These are phyloP conservation scores for Cymbidium sinense DNA, from an alignment of 106 monocot genomes.

Conservation along the genomic window DNA sequence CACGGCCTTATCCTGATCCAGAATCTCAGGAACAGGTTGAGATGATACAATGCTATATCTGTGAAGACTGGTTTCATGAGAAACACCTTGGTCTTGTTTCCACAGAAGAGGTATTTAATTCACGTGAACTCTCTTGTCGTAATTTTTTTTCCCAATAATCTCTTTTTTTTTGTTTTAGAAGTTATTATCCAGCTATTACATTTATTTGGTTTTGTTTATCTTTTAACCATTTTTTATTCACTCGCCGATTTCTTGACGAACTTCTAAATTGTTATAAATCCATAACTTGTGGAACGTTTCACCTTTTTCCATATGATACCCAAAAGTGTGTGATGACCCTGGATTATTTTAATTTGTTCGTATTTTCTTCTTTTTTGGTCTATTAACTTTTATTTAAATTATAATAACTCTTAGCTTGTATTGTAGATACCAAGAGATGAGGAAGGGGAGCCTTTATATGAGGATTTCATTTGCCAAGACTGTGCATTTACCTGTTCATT, in stretches of 20 bases:
- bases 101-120: slow-evolving; percentile 44
- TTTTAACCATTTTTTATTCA: neutral
- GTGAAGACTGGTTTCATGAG: slow-evolving; percentile 99
- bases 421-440: slow-evolving; percentile 88
- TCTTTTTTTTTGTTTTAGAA: neutral
- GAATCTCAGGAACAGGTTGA: slow-evolving; percentile 73
- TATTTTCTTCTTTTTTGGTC: neutral
- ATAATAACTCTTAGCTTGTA: slow-evolving; percentile 1
- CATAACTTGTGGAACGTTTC: neutral
- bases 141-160: neutral
- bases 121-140: neutral
- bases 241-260: neutral
- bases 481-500: slow-evolving; percentile 66
- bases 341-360: neutral
- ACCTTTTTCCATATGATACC: neutral
- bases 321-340: too few species aligned
- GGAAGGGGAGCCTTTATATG: slow-evolving; percentile 84
- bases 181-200: neutral
- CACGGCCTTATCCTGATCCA: slow-evolving; percentile 88
- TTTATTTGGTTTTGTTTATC: neutral
- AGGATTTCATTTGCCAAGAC: slow-evolving; percentile 84
- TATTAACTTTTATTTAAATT: neutral
- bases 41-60: slow-evolving; percentile 97
- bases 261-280: neutral
- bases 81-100: slow-evolving; percentile 78